Percentiles rank a stretch among this genome's conserved stretches.
Conservation (phyloP, 306 rosid genomes). For the Rosa lucieae region DNA sequence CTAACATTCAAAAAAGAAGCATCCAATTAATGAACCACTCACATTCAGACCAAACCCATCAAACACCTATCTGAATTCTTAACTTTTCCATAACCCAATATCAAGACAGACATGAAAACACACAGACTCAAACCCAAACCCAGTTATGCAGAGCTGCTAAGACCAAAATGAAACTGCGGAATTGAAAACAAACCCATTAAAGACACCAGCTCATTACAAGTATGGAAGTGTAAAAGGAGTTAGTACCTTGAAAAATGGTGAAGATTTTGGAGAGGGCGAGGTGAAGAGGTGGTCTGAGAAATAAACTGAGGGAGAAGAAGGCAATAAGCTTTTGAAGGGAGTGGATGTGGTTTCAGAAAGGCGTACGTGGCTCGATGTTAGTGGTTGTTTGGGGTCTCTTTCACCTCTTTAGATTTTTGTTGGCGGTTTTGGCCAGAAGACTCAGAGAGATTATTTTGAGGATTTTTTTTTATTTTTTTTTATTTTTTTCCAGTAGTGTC, state of each 20-base stretch:
- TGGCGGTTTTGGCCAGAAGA: neutral
- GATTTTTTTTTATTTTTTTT: neutral
- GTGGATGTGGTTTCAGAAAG: conserved; percentile 58
- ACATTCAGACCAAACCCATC: conserved; percentile 3
- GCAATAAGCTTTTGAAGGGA: conserved; percentile 22
- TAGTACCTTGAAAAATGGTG: conserved; percentile 36
- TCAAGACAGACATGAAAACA: neutral
- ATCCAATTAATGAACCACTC: neutral
- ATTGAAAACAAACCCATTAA: neutral
- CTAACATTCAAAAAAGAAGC: neutral
- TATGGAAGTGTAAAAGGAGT: neutral
- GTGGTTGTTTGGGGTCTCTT: conserved; percentile 26
- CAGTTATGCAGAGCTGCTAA: neutral
- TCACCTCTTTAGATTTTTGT: neutral
- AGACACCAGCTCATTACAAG: conserved; percentile 3
- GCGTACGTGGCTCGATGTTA: conserved; percentile 58
- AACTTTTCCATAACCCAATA: neutral
- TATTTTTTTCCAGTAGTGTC: too few species aligned
- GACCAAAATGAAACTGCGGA: neutral
- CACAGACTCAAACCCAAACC: neutral
- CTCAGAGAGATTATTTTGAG: neutral
- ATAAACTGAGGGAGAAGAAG: neutral
- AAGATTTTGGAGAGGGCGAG: conserved; percentile 12
- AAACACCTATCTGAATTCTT: neutral
- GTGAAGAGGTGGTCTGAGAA: conserved; percentile 23